Evolutionary conservation across 2,329 filamentous ascomycete species (phyloP).

Genomic region (Neopestalotiopsis sp.): DNA sequence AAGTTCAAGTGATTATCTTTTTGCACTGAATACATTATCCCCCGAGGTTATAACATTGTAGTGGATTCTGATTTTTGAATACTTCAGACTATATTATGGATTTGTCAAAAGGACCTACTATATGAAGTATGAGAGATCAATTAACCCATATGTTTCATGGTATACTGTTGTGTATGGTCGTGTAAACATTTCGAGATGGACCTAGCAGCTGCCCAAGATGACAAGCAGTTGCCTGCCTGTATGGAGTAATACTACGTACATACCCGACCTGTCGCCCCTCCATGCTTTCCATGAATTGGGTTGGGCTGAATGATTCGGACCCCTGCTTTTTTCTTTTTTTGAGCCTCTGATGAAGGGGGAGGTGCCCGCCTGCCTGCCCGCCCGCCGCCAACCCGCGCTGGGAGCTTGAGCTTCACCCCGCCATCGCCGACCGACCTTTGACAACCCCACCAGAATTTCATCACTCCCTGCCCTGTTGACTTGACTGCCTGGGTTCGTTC

Average conservation of each 20-base stretch:
- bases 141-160: no score
- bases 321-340: constrained; percentile 1
- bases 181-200: neutral
- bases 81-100: no score
- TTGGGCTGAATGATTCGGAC: neutral
- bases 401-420: neutral
- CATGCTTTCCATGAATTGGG: neutral
- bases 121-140: no score
- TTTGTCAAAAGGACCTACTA: no score
- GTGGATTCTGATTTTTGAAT: no score
- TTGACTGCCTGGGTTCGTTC: neutral
- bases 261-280: no score
- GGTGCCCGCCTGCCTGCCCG: neutral
- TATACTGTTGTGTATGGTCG: neutral
- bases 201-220: neutral
- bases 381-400: neutral
- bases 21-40: no score
- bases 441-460: constrained; percentile 1
- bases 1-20: neutral
- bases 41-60: no score
- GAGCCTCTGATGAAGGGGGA: neutral
- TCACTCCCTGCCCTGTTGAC: neutral
- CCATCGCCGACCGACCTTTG: neutral
- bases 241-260: neutral
- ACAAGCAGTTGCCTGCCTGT: neutral